These are phyloP conservation scores for Solanum etuberosum DNA, from an alignment of 257 asterid species.

Conservation along the genomic window DNA sequence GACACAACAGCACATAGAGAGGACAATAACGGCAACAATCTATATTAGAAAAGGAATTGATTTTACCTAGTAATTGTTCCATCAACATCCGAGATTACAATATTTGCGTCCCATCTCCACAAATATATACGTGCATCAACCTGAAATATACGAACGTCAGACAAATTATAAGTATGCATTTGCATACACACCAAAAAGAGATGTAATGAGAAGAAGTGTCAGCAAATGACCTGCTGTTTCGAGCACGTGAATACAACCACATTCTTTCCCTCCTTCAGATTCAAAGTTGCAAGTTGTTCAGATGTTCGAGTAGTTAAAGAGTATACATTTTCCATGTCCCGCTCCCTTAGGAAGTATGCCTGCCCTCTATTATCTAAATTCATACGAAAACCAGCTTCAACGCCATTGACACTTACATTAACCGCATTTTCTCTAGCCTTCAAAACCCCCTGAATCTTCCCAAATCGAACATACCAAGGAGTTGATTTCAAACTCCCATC, in stretches of 20 bases:
- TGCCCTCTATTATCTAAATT: constrained; percentile 56
- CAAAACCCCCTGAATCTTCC: constrained; percentile 28
- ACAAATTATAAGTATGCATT: not conserved
- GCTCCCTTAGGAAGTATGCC: constrained; percentile 53
- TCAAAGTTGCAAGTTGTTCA: constrained; percentile 51
- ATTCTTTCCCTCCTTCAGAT: constrained; percentile 63
- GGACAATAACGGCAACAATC: not conserved
- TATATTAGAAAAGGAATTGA: not conserved
- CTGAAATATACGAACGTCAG: constrained; percentile 22
- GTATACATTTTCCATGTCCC: constrained; percentile 21
- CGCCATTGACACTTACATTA: constrained; percentile 45
- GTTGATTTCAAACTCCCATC: constrained; percentile 15
- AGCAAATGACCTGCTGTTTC: constrained; percentile 46
- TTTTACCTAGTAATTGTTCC: constrained; percentile 71
- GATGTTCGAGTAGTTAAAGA: constrained; percentile 40
- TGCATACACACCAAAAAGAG: not conserved
- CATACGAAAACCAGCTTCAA: constrained; percentile 52
- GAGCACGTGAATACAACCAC: constrained; percentile 51
- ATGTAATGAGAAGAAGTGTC: not conserved
- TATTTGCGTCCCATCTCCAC: constrained; percentile 61
- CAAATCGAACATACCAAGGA: constrained; percentile 21
- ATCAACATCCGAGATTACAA: constrained; percentile 78
- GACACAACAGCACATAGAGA: not conserved
- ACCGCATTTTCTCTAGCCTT: constrained; percentile 59
- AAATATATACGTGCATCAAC: constrained; percentile 67